Evolutionary conservation across 225 moss, liverwort and hornwort genomes (phyloP), one percentile per base, ranked within the genome.

Genomic region (Bryoerythrophyllum caledonicum): DNA sequence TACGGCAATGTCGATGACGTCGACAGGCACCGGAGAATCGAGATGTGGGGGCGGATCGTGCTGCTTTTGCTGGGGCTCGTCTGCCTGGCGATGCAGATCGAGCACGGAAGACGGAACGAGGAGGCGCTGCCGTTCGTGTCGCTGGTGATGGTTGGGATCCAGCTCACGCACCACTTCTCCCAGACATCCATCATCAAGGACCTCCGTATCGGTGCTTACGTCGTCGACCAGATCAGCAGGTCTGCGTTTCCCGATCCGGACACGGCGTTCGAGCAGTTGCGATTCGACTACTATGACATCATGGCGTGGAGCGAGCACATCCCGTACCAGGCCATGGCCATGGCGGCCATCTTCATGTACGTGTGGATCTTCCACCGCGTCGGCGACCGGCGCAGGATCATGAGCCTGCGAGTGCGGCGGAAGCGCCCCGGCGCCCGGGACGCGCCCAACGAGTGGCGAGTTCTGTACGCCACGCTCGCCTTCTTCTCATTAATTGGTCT

Each of bases 291-390:
- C 25, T 80, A 72, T 13, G 17, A 0, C 16, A 25, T 1, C 24
- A 77, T 72, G 79, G 59, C 69, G 53, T 77, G 57, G 84, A 53
- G 40, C 10, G 73, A 26, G 35, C 49, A 80, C 26, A 24, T 83
- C 12, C 83, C 80, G 3, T 83, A 83, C 59, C 79, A 83, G 44
- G 80, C 76, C 46, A 70, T 70, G 76, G 43, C 74, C 0, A 66
- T 38, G 71, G 26, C 66, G 58, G 74, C 77, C 38, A 70, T 81
- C 64, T 78, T 84, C 70, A 80, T 84, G 70, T 78, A 78, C 56
- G 68, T 74, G 14, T 83, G 76, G 79, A 62, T 80, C 17, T 72
- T 79, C 25, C 77, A 83, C 58, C 54, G 11, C 37, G 81, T 81
- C 24, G 53, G 81, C 49, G 77, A 81, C 65, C 49, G 53, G 64